phyloP scores from a whole-genome alignment of 176 grass and related monocot genomes.

The Pontederia paniculata region DNA sequence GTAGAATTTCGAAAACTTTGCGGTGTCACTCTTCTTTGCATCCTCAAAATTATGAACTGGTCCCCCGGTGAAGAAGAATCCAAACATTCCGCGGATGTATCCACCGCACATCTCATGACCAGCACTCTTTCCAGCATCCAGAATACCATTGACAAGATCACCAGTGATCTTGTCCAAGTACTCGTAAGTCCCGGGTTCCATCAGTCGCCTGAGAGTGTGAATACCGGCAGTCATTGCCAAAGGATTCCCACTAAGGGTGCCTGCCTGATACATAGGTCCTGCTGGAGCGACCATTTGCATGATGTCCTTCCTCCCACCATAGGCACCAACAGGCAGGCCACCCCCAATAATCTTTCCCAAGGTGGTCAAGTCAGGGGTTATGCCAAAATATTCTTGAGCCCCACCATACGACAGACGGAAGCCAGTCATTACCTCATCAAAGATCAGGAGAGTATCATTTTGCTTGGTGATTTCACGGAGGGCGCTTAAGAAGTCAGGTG shows the following conservation, averaged over 20 bases:
- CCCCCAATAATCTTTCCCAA: conserved; percentile 75
- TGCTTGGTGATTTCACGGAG: conserved; percentile 61
- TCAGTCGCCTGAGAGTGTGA: too few relatives aligned
- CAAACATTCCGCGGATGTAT: conserved; percentile 87
- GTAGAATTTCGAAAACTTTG: conserved; percentile 81
- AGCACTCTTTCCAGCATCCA: conserved; percentile 43
- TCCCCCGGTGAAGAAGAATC: conserved; percentile 59
- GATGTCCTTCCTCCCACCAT: conserved; percentile 77
- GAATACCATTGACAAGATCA: conserved; percentile 45
- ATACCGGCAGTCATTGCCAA: conserved; percentile 92
- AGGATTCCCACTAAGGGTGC: conserved; percentile 84
- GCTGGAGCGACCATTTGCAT: conserved; percentile 85
- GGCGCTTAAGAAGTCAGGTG: conserved; percentile 41
- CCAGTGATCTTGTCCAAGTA: conserved; percentile 68
- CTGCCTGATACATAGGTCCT: conserved; percentile 85
- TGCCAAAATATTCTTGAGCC: conserved; percentile 78
- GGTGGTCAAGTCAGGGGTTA: conserved; percentile 75
- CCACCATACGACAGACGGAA: conserved; percentile 77
- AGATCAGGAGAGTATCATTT: conserved; percentile 64
- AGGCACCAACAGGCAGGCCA: conserved; percentile 76
- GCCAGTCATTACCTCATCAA: conserved; percentile 95
- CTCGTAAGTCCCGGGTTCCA: conserved; percentile 48
- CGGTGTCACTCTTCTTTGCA: conserved; percentile 72
- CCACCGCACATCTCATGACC: conserved; percentile 88
- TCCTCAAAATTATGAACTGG: conserved; percentile 83